Evolutionary conservation across 768 basidiomycete genomes (phyloP).

Genomic region (Lactarius hatsudake): DNA sequence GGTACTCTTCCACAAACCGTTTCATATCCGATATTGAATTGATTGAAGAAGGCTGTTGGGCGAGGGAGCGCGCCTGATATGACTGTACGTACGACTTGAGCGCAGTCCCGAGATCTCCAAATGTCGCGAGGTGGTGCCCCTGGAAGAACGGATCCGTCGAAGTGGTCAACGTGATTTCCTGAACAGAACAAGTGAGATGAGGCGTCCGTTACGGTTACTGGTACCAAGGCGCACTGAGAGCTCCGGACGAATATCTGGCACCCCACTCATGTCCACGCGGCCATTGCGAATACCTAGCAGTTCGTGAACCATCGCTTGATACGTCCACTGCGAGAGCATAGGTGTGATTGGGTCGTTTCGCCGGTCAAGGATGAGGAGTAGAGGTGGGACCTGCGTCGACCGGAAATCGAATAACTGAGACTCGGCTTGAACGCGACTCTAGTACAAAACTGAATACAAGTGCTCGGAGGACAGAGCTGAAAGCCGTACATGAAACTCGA

Average conservation of each 20-base stretch:
- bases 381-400: conserved; percentile 79
- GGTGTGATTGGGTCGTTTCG: conserved; percentile 98
- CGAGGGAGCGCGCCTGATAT: conserved; percentile 81
- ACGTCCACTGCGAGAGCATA: conserved; percentile 96
- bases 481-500: conserved; percentile 72
- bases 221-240: conserved; percentile 55
- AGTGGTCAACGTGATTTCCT: conserved; percentile 94
- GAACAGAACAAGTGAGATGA: conserved; percentile 21
- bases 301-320: conserved; percentile 99
- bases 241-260: conserved; percentile 85
- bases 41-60: conserved; percentile 73
- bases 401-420: conserved; percentile 89
- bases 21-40: conserved; percentile 98
- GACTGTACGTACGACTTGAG: conserved; percentile 92
- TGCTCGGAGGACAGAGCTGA: conserved; percentile 1
- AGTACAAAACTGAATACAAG: conserved; percentile 22
- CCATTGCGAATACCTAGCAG: conserved; percentile 92
- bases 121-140: conserved; percentile 85
- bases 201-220: neutral
- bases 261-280: conserved; percentile 76
- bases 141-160: conserved; percentile 94
- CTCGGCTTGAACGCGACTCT: conserved; percentile 82
- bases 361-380: conserved; percentile 90
- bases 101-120: conserved; percentile 92
- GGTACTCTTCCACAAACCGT: conserved; percentile 95